Conservation (phyloP, 352 stramenopile genomes). For the Phytophthora cryptogea region DNA sequence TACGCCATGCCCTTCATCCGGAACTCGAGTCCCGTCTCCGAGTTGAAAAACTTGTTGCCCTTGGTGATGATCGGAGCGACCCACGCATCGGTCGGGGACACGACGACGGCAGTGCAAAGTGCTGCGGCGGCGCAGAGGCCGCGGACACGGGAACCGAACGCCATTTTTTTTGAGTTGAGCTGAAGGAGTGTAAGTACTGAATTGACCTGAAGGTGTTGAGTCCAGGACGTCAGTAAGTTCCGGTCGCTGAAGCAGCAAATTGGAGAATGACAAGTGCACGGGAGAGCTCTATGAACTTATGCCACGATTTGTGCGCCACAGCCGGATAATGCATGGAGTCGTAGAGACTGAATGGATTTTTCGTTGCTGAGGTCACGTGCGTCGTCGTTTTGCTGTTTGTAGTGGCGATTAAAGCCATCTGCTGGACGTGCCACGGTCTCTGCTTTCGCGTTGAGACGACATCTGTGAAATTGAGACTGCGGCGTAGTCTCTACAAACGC, state of each 20-base stretch:
- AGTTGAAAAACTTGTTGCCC: slow-evolving; percentile 90
- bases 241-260: slow-evolving; percentile 24
- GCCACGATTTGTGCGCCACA: slow-evolving; percentile 13
- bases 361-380: slow-evolving; percentile 11
- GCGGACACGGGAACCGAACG: slow-evolving; percentile 25
- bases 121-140: slow-evolving; percentile 22
- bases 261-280: slow-evolving; percentile 25
- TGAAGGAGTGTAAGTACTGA: slow-evolving; percentile 21
- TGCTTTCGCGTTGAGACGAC: slow-evolving; percentile 16
- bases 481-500: background rate
- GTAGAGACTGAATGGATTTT: slow-evolving; percentile 22
- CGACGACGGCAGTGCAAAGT: slow-evolving; percentile 18
- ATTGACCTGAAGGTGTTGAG: background rate
- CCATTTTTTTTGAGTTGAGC: slow-evolving; percentile 17
- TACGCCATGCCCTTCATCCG: slow-evolving; percentile 78
- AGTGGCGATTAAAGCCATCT: slow-evolving; percentile 24
- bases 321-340: background rate
- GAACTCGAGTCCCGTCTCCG: slow-evolving; percentile 63
- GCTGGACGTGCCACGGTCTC: slow-evolving; percentile 6
- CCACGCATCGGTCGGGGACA: slow-evolving; percentile 40
- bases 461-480: slow-evolving; percentile 14
- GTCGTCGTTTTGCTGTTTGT: slow-evolving; percentile 29
- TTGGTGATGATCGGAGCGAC: slow-evolving; percentile 54
- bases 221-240: slow-evolving; percentile 20
- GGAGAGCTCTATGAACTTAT: slow-evolving; percentile 23